Evolutionary conservation across 192 early-diverging fungal genomes (phyloP).

Genomic region (Diversispora eburnea): DNA sequence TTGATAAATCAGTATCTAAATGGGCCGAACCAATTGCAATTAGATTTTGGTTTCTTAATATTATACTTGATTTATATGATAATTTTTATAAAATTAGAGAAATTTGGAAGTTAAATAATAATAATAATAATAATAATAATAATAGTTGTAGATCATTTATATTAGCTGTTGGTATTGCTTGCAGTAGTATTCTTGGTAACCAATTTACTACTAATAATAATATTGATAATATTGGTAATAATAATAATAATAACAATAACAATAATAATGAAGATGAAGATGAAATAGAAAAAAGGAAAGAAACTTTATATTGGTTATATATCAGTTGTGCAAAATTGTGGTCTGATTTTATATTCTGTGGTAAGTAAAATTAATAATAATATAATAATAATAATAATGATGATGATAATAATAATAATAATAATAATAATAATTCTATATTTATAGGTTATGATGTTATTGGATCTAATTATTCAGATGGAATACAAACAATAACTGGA

Average conservation of each 20-base stretch:
- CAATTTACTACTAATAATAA: constrained; percentile 24
- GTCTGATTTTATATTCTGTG: constrained; percentile 74
- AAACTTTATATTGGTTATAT: constrained; percentile 52
- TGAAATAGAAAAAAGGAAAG: constrained; percentile 35
- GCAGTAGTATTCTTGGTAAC: too few relatives aligned
- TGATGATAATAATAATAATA: background rate
- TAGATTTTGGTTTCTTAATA: constrained; percentile 66
- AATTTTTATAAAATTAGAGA: constrained; percentile 37
- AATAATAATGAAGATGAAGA: constrained; percentile 25
- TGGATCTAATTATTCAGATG: constrained; percentile 45
- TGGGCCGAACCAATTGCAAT: constrained; percentile 59
- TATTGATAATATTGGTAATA: constrained; percentile 33
- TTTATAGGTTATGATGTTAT: constrained; percentile 53
- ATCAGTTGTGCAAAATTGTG: constrained; percentile 62
- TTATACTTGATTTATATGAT: constrained; percentile 64
- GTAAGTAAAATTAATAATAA: constrained; percentile 36
- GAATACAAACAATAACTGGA: constrained; percentile 50
- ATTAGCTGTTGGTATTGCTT: too few relatives aligned
- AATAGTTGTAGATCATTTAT: constrained; percentile 8
- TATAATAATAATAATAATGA: background rate
- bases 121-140: constrained; percentile 21
- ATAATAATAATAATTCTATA: constrained; percentile 18
- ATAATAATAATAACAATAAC: constrained; percentile 30
- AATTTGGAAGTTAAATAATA: constrained; percentile 25
- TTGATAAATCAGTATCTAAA: constrained; percentile 49